Evolutionary conservation across 148 eudicot genomes (phyloP), one percentile per base, ranked within the genome.

Genomic region (Talinum fruticosum): DNA sequence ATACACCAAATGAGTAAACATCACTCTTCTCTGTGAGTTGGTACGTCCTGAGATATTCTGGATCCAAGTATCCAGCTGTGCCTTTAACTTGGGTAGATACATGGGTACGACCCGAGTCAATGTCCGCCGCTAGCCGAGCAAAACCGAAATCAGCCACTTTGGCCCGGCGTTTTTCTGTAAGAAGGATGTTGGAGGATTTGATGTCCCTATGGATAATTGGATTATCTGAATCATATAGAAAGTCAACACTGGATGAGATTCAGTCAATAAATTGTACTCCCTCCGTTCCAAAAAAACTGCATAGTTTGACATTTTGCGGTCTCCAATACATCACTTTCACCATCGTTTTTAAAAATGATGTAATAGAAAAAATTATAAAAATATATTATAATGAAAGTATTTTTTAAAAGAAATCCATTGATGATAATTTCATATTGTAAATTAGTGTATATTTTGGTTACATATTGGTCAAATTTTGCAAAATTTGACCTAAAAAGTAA

Each of bases 61-160:
- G 99, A 79, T 95, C 99, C 62, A 95, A 85, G 84, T 95, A 92
- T 38, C 99, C 99, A 13, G 97, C 97, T 28, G 99, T 95, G 81
- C 99, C 99, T 87, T 92, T 95, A 33, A 95, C 91, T 86, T 92
- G 94, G 57, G 99, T 95, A 16, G 89, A 90, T 23, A 92, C 89
- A 84, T 95, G 99, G 71, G 97, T 92, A 12, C 72, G 83, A 57
- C 83, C 94, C 15, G 87, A 88, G 73, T 92, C 92, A 71, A 74
- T 81, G 64, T 89, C 98, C 24, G 91, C 82, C 26, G 83, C 96
- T 82, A 91, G 13, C 73, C 96, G 80, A 0, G 99, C 94, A 88
- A 95, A 95, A 10, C 99, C 99, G 78, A 95, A 93, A 84, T 93
- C 98, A 10, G 98, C 94, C 51, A 93, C 98, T 79, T 91, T 93